Evolutionary conservation across 352 stramenopile species (phyloP).

Genomic region (Globisporangium cystogenes): DNA sequence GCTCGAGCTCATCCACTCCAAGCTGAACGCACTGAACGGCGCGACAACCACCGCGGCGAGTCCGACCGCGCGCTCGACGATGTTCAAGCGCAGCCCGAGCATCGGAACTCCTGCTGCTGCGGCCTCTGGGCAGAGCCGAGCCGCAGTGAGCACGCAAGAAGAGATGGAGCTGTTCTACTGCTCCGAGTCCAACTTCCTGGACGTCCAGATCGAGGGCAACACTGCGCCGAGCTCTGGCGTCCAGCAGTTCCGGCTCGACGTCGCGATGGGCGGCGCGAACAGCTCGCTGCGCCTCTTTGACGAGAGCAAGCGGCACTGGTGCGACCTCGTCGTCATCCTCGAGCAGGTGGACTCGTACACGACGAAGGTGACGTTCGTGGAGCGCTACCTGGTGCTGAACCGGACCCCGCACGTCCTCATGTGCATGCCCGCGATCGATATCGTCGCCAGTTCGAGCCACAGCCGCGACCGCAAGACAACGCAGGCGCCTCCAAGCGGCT

Average conservation of each 20-base stretch:
- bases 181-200: constrained; percentile 58
- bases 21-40: constrained; percentile 54
- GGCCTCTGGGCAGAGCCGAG: background rate
- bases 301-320: constrained; percentile 62
- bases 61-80: constrained; percentile 9
- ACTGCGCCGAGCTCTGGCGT: constrained; percentile 39
- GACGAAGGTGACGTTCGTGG: constrained; percentile 76
- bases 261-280: constrained; percentile 44
- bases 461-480: constrained; percentile 2
- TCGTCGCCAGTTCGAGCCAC: constrained; percentile 11
- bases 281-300: constrained; percentile 69
- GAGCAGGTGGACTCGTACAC: constrained; percentile 59
- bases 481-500: constrained; percentile 7
- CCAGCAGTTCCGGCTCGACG: constrained; percentile 52
- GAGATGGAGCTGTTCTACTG: constrained; percentile 62
- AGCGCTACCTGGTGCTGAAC: constrained; percentile 78
- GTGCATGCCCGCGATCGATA: constrained; percentile 40
- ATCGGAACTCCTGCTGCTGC: background rate
- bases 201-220: constrained; percentile 65
- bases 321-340: constrained; percentile 70
- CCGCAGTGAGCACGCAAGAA: constrained; percentile 11
- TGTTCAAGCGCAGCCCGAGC: constrained; percentile 13
- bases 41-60: constrained; percentile 28
- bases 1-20: constrained; percentile 67
- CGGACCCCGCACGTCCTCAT: constrained; percentile 57